These are phyloP conservation scores for Pythium apleroticum DNA, from an alignment of 352 stramenopile species.

Conservation along the genomic window DNA sequence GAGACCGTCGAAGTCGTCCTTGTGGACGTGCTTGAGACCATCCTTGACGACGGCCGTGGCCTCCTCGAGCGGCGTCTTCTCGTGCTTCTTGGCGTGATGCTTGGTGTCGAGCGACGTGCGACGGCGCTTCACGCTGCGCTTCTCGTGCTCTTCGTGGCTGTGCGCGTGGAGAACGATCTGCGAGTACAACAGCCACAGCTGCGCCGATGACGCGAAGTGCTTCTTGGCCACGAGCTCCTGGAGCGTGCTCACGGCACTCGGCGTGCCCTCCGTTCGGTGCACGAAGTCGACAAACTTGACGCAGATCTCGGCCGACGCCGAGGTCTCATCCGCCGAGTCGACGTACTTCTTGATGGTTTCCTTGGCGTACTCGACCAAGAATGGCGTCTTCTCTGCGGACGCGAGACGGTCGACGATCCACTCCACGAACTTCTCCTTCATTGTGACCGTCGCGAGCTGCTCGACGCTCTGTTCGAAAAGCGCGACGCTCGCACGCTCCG, in stretches of 20 bases:
- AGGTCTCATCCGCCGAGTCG: conserved; percentile 21
- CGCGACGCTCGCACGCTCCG: conserved; percentile 47
- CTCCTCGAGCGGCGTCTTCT: conserved; percentile 34
- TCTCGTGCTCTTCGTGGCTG: conserved; percentile 24
- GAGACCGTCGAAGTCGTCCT: conserved; percentile 43
- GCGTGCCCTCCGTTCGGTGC: conserved; percentile 59
- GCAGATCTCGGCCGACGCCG: conserved; percentile 29
- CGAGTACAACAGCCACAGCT: conserved; percentile 70
- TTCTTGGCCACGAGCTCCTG: conserved; percentile 44
- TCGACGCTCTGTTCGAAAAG: conserved; percentile 63
- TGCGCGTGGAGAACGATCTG: conserved; percentile 63
- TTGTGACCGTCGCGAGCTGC: conserved; percentile 41
- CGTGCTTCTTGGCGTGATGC: conserved; percentile 18
- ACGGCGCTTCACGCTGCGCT: conserved; percentile 49
- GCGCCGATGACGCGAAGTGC: conserved; percentile 17
- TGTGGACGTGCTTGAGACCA: conserved; percentile 41
- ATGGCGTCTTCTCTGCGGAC: conserved; percentile 38
- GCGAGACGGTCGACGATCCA: conserved; percentile 63
- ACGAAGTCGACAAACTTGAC: conserved; percentile 72
- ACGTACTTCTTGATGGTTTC: conserved; percentile 60
- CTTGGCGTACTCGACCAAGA: conserved; percentile 53
- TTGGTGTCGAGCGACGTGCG: conserved; percentile 38
- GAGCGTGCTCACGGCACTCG: conserved; percentile 41
- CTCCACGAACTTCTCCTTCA: conserved; percentile 64
- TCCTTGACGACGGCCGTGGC: conserved; percentile 51